These are phyloP conservation scores for Phialophora verrucosa DNA, from an alignment of 2,329 filamentous ascomycete species.

Conservation along the genomic window DNA sequence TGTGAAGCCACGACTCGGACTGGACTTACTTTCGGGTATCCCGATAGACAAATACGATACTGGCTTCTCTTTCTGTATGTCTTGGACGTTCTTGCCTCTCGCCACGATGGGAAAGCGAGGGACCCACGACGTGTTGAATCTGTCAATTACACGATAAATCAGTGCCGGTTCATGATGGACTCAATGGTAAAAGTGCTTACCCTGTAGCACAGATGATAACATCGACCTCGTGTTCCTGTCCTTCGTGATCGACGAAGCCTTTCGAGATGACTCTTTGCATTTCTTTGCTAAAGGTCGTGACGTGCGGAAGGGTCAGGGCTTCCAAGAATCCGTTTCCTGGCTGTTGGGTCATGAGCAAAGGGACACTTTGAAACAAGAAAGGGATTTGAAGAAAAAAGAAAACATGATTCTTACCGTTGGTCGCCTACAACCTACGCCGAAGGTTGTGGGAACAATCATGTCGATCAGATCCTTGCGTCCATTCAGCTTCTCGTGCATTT, in stretches of 20 bases:
- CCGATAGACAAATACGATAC: slow-evolving; percentile 33
- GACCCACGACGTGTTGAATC: slow-evolving; percentile 33
- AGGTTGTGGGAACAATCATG: slow-evolving; percentile 53
- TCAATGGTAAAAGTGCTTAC: background rate
- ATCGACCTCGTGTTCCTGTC: slow-evolving; percentile 36
- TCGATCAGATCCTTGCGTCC: slow-evolving; percentile 48
- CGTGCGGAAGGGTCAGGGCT: slow-evolving; percentile 50
- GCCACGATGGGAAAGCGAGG: slow-evolving; percentile 31
- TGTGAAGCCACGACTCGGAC: too few species aligned
- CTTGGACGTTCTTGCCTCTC: slow-evolving; percentile 21
- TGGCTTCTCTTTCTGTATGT: slow-evolving; percentile 22
- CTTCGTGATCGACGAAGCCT: slow-evolving; percentile 42
- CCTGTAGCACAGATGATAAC: slow-evolving; percentile 36
- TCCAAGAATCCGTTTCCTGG: slow-evolving; percentile 37
- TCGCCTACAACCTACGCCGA: slow-evolving; percentile 50
- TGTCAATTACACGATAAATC: background rate
- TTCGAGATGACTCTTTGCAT: slow-evolving; percentile 47
- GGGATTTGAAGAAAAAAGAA: too few species aligned
- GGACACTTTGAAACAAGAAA: too few species aligned
- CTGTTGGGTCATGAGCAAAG: background rate
- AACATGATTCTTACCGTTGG: slow-evolving; percentile 43
- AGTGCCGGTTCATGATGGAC: background rate
- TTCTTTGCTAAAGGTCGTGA: slow-evolving; percentile 50
- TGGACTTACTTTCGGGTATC: slow-evolving; percentile 23
- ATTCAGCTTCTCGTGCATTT: slow-evolving; percentile 36